Conservation (phyloP, 768 basidiomycete genomes). For the Candolleomyces efflorescens region DNA sequence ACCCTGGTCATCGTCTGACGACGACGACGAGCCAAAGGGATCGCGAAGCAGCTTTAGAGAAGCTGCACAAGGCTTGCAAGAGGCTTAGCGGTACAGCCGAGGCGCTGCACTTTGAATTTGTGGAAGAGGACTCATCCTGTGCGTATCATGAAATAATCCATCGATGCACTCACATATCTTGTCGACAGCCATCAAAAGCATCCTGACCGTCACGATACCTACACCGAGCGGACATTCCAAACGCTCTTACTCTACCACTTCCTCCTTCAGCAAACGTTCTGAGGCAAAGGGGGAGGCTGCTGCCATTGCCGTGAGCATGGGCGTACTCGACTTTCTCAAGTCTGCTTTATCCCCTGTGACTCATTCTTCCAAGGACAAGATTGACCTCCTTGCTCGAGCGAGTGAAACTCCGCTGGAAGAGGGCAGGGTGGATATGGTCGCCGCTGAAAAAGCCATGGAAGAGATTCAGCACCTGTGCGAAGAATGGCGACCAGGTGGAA, state of each 20-base stretch:
- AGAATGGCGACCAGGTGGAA: slow-evolving; percentile 43
- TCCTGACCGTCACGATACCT: slow-evolving; percentile 45
- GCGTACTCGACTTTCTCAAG: slow-evolving; percentile 48
- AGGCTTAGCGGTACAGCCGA: slow-evolving; percentile 37
- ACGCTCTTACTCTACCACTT: slow-evolving; percentile 51
- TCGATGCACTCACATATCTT: background rate
- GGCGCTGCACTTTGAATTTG: slow-evolving; percentile 42
- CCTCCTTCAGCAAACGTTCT: slow-evolving; percentile 36
- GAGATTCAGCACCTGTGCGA: slow-evolving; percentile 52
- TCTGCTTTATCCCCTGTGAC: background rate
- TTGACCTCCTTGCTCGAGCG: slow-evolving; percentile 25
- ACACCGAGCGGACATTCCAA: slow-evolving; percentile 43
- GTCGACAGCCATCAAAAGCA: slow-evolving; percentile 52
- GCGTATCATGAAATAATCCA: slow-evolving; percentile 16
- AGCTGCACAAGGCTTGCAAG: slow-evolving; percentile 39
- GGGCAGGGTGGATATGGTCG: slow-evolving; percentile 9
- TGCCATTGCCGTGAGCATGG: slow-evolving; percentile 51
- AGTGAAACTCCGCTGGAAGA: slow-evolving; percentile 18
- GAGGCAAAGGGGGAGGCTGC: slow-evolving; percentile 56
- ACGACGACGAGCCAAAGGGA: slow-evolving; percentile 3
- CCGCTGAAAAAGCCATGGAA: slow-evolving; percentile 21
- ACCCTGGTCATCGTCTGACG: slow-evolving; percentile 3
- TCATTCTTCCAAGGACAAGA: slow-evolving; percentile 18
- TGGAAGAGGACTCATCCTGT: slow-evolving; percentile 32
- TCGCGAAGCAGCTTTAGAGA: slow-evolving; percentile 7